Evolutionary conservation across 305 asterid genomes (phyloP), one percentile per base, ranked within the genome.

Genomic region (Plantago lanceolata): DNA sequence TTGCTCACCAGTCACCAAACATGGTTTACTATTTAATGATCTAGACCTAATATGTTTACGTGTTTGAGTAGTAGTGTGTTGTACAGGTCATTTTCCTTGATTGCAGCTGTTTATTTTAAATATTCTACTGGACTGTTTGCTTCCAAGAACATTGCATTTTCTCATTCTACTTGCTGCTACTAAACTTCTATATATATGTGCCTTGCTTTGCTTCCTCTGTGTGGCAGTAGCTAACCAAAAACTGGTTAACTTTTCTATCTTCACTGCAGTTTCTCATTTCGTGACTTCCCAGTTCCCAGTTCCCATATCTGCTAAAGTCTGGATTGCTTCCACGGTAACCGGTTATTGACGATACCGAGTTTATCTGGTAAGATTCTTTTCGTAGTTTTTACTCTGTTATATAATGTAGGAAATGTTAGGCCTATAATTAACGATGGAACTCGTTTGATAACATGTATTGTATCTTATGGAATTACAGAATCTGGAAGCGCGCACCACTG

Each of bases 41-140:
- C 61, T 47, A 37, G 44, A 64, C 48, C n/a, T 19, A 57, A 20
- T 1, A 28, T 58, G 66, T 56, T 52, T 43, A 49, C 56, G 63
- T 62, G 69, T 61, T 66, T 24, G 28, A 24, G 28, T 31, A 31
- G 37, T 31, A 31, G 37, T 31, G 37, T 31, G 64, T 73, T 61
- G 9, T 19, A 59, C 55, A 33, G 44, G 73, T 72, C 69, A 0
- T 19, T 60, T 9, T 78, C 78, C 37, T 54, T 54, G 56, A 31
- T 61, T 48, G 76, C 80, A 64, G 77, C 79, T 73, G 71, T 71
- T 72, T 40, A n/a, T 63, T 63, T 56, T 44, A 9, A 29, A 60
- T 17, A 33, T 51, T 63, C 15, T 48, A 44, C 28, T 19, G 57
- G 52, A 29, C 47, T 20, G 24, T 12, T 29, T 59, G 53, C 40